Conservation (phyloP, 768 basidiomycete species). For the Lactarius sanguifluus region DNA sequence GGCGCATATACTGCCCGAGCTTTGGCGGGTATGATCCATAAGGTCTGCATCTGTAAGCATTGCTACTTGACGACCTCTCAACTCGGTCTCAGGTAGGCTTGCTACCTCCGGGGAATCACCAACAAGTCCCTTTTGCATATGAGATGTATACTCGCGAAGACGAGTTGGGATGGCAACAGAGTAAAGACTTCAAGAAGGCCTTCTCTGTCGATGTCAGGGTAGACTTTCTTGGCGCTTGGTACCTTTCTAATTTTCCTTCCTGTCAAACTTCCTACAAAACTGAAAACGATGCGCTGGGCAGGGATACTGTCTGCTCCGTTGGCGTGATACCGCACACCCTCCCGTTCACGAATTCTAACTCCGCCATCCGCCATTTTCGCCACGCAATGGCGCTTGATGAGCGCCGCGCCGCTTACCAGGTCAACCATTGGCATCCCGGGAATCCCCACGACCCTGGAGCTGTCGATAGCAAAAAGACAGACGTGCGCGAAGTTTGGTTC, state of each 20-base stretch:
- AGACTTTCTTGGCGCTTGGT: slow-evolving; percentile 77
- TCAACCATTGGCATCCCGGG: slow-evolving; percentile 32
- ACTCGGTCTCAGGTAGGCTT: slow-evolving; percentile 55
- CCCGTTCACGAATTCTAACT: slow-evolving; percentile 65
- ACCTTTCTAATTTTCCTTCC: neutral
- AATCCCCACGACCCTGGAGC: slow-evolving; percentile 39
- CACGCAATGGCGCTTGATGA: slow-evolving; percentile 74
- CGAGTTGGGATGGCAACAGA: slow-evolving; percentile 59
- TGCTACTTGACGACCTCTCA: neutral
- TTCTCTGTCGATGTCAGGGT: slow-evolving; percentile 75
- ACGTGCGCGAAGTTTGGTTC: slow-evolving; percentile 82
- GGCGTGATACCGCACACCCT: slow-evolving; percentile 63
- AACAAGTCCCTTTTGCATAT: slow-evolving; percentile 78
- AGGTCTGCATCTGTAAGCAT: slow-evolving; percentile 38
- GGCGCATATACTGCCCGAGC: slow-evolving; percentile 75
- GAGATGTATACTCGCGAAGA: slow-evolving; percentile 67
- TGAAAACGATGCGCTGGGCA: slow-evolving; percentile 34
- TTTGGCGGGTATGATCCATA: slow-evolving; percentile 73
- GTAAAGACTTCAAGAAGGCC: slow-evolving; percentile 66
- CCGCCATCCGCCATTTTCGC: slow-evolving; percentile 61
- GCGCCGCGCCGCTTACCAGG: slow-evolving; percentile 56
- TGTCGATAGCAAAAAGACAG: slow-evolving; percentile 40
- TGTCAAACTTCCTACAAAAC: slow-evolving; percentile 1
- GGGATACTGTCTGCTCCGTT: slow-evolving; percentile 72
- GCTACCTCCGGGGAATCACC: slow-evolving; percentile 65